Conservation (phyloP, 805 yeast genomes). For the Ogataea ramenticola region DNA sequence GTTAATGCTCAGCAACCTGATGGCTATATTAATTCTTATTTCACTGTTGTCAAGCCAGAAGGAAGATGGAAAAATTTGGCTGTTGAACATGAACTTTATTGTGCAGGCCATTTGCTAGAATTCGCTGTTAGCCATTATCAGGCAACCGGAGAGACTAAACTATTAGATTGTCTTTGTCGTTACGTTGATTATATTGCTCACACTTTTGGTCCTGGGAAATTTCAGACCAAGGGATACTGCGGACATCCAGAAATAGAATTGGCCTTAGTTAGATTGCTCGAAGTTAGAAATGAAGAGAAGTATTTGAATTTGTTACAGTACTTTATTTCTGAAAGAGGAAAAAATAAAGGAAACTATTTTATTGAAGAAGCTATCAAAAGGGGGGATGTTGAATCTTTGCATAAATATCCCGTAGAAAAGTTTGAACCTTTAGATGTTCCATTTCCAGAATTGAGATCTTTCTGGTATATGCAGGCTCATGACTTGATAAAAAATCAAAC, state of each 20-base stretch:
- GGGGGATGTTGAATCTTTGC: conserved; percentile 10
- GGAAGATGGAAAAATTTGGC: conserved; percentile 8
- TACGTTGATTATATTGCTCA: conserved; percentile 14
- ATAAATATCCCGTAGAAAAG: conserved; percentile 6
- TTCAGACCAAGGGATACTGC: conserved; percentile 16
- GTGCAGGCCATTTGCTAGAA: conserved; percentile 19
- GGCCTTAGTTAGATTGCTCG: conserved; percentile 15
- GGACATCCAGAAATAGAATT: conserved; percentile 23
- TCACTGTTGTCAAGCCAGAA: conserved; percentile 13
- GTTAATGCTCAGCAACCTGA: conserved; percentile 16
- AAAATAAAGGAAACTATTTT: conserved; percentile 12
- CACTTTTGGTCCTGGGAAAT: conserved; percentile 15
- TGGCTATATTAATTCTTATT: conserved; percentile 19
- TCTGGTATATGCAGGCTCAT: conserved; percentile 20
- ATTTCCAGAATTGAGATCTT: conserved; percentile 7
- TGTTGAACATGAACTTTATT: conserved; percentile 10
- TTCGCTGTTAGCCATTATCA: conserved; percentile 17
- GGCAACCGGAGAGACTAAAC: conserved; percentile 10
- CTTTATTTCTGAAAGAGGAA: conserved; percentile 18
- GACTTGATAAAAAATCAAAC: conserved; percentile 10
- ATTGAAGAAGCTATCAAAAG: conserved; percentile 11
- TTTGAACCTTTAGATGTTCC: conserved; percentile 6
- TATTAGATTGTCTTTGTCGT: conserved; percentile 12
- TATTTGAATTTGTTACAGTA: conserved; percentile 14
- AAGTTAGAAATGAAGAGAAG: conserved; percentile 11